Evolutionary conservation across 345 rosid genomes (phyloP).

Genomic region (Kandelia obovata): DNA sequence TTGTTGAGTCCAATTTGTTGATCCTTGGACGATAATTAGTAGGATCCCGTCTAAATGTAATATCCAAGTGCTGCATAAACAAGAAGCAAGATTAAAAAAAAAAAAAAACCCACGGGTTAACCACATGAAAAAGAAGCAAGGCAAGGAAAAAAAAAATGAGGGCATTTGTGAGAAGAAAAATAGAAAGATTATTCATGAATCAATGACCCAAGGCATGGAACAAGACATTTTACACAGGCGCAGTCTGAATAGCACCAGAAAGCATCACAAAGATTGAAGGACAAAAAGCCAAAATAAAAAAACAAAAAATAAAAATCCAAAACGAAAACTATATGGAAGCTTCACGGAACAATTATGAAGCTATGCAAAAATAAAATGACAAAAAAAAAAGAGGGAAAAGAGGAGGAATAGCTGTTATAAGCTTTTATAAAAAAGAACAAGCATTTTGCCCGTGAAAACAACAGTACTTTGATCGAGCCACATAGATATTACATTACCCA

Average conservation of each 20-base stretch:
- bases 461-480: too few species aligned
- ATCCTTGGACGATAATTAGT: constrained; percentile 92
- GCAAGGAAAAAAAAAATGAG: neutral
- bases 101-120: neutral
- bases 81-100: neutral
- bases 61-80: constrained; percentile 71
- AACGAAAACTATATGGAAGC: neutral
- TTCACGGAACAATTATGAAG: neutral
- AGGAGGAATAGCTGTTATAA: too few species aligned
- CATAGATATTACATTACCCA: too few species aligned
- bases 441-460: too few species aligned
- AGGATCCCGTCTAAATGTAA: constrained; percentile 93
- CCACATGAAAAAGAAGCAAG: neutral
- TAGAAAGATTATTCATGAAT: neutral
- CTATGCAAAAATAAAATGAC: too few species aligned
- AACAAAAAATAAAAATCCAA: neutral
- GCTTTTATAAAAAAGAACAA: too few species aligned
- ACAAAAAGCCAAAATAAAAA: neutral
- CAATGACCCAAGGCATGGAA: neutral
- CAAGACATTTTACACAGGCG: neutral
- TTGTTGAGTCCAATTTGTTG: constrained; percentile 89
- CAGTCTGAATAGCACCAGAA: too few species aligned
- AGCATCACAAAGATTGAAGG: too few species aligned
- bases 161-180: neutral
- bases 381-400: too few species aligned